Evolutionary conservation across 108 stramenopile species (phyloP).

Genomic region (Nitzschia sp.): DNA sequence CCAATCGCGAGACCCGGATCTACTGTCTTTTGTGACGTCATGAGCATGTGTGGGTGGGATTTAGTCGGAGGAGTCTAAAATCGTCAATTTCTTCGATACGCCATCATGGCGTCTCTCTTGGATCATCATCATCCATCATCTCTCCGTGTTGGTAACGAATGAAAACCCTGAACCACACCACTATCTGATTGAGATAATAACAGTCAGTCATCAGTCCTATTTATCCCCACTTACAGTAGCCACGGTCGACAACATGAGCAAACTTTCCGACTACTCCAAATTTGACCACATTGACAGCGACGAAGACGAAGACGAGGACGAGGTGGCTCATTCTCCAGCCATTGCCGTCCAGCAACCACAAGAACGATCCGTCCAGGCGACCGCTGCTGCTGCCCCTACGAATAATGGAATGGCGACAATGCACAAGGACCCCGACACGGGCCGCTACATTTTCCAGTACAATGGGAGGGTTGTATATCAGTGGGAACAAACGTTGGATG

Average conservation of each 20-base stretch:
- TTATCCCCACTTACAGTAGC: too few species aligned
- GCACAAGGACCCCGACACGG: constrained; percentile 49
- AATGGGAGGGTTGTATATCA: constrained; percentile 85
- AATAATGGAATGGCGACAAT: neutral
- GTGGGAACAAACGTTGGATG: constrained; percentile 95
- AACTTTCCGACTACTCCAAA: constrained; percentile 73
- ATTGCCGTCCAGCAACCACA: neutral
- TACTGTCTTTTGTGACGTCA: too few species aligned
- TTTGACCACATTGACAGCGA: constrained; percentile 66
- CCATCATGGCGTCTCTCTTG: too few species aligned
- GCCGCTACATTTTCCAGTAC: constrained; percentile 72
- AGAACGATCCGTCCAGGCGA: neutral
- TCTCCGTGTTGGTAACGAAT: too few species aligned
- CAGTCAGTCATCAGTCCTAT: too few species aligned
- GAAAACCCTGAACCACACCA: too few species aligned
- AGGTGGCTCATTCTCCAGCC: constrained; percentile 8
- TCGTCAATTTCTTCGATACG: too few species aligned
- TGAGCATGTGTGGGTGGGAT: too few species aligned
- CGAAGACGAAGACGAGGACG: constrained; percentile 32
- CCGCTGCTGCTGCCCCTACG: neutral
- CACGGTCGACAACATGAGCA: constrained; percentile 82
- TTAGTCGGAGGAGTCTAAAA: too few species aligned
- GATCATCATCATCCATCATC: too few species aligned
- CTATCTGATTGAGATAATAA: too few species aligned
- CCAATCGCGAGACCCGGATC: too few species aligned